Evolutionary conservation across 352 stramenopile genomes (phyloP).

Genomic region (Phytophthora tubulina): DNA sequence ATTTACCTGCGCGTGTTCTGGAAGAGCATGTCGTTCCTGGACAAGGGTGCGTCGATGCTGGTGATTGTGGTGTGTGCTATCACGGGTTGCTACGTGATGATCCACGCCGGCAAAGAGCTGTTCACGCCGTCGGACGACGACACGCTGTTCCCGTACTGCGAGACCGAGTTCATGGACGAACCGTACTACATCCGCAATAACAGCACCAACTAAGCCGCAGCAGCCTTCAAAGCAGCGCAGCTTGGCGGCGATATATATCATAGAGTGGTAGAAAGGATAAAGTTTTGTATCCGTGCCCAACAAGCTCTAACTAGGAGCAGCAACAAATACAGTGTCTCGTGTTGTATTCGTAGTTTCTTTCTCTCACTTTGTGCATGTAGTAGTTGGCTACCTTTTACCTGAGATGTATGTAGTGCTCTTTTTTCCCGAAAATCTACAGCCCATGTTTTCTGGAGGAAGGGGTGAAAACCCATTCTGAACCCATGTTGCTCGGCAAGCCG

Average conservation of each 20-base stretch:
- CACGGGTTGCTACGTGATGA: constrained; percentile 63
- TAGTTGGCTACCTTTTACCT: no score
- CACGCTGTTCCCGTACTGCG: constrained; percentile 65
- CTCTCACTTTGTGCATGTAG: neutral
- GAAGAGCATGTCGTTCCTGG: constrained; percentile 50
- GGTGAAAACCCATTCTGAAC: no score
- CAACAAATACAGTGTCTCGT: constrained; percentile 19
- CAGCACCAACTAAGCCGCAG: constrained; percentile 35
- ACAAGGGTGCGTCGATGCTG: constrained; percentile 53
- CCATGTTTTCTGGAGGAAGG: no score
- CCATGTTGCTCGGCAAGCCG: no score
- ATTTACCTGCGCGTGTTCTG: constrained; percentile 62
- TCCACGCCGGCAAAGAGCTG: constrained; percentile 59
- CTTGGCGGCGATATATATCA: constrained; percentile 21
- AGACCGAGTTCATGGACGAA: constrained; percentile 51
- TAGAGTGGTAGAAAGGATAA: constrained; percentile 15
- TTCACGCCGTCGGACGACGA: constrained; percentile 51
- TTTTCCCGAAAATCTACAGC: no score
- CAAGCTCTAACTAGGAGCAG: neutral
- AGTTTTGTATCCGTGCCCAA: constrained; percentile 6
- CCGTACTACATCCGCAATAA: constrained; percentile 58
- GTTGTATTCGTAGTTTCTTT: neutral
- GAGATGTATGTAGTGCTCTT: no score
- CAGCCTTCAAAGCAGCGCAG: constrained; percentile 11
- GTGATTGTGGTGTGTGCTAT: constrained; percentile 56